A percentile compares a stretch with the other conserved stretches of the same genome.
Evolutionary conservation across 305 asterid species (phyloP).

Genomic region (Fraxinus latifolia): DNA sequence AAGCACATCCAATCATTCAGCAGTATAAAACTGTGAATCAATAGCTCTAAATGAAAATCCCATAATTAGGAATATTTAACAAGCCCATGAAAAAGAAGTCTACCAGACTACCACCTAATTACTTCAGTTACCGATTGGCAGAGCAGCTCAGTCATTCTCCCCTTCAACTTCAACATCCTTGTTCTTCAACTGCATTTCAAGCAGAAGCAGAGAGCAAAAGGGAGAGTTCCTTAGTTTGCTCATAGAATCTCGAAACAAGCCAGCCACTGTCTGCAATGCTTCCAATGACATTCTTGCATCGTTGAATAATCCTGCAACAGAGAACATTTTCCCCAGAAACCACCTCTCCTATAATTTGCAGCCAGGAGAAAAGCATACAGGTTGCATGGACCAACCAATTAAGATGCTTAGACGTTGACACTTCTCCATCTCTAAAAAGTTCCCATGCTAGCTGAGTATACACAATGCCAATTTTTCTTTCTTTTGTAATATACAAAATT

Average conservation of each 20-base stretch:
- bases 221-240: background rate
- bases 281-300: background rate
- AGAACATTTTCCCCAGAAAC: background rate
- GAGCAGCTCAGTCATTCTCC: background rate
- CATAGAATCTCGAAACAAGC: background rate
- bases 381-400: background rate
- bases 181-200: background rate
- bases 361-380: background rate
- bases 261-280: background rate
- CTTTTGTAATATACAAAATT: slow-evolving; percentile 22
- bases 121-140: background rate
- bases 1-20: background rate
- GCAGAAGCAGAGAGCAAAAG: background rate
- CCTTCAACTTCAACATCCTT: background rate
- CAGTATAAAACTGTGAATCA: background rate
- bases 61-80: background rate
- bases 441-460: background rate
- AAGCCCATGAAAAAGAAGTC: background rate
- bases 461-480: background rate
- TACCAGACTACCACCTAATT: background rate
- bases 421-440: background rate
- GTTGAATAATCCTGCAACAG: background rate
- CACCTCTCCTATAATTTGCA: background rate
- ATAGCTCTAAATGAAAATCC: background rate
- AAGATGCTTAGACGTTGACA: background rate